phyloP scores from a whole-genome alignment of 2,329 filamentous ascomycete genomes.

The Escovopsis sp. region DNA sequence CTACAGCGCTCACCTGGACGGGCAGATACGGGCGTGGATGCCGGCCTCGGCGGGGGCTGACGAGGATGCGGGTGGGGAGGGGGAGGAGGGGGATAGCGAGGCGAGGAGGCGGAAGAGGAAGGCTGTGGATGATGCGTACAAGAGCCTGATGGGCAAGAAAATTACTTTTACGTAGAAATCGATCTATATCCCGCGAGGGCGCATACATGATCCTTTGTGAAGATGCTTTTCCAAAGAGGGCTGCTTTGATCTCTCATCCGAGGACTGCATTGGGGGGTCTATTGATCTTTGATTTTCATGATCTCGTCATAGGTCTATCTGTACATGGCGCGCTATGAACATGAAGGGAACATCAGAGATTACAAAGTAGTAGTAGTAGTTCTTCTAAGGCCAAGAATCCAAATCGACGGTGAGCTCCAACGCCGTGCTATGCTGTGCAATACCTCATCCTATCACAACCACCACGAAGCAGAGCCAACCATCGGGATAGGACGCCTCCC shows the following conservation, averaged over 20 bases:
- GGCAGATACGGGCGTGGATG: slow-evolving; percentile 67
- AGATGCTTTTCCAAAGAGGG: too few relatives aligned
- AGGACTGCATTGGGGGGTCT: too few relatives aligned
- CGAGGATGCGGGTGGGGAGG: slow-evolving; percentile 32
- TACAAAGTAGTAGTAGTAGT: not conserved
- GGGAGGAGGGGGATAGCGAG: slow-evolving; percentile 26
- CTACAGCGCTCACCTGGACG: slow-evolving; percentile 73
- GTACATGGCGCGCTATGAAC: not conserved
- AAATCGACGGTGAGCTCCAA: too few relatives aligned
- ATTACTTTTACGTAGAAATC: slow-evolving; percentile 40
- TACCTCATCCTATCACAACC: too few relatives aligned
- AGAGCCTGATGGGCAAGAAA: slow-evolving; percentile 55
- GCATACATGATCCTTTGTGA: too few relatives aligned
- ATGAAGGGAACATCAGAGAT: not conserved
- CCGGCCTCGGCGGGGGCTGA: slow-evolving; percentile 37
- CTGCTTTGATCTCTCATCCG: too few relatives aligned
- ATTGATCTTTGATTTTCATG: too few relatives aligned
- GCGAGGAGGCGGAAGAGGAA: slow-evolving; percentile 51
- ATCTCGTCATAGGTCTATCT: too few relatives aligned
- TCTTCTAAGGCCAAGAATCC: too few relatives aligned
- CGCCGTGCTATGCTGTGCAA: too few relatives aligned
- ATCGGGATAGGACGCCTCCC: slow-evolving; percentile 74
- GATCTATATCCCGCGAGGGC: not conserved
- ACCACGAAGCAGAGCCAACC: slow-evolving; percentile 81
- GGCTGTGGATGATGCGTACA: slow-evolving; percentile 65